Percentiles rank a stretch among this genome's conserved stretches.
phyloP scores from a whole-genome alignment of 2,329 filamentous ascomycete species.

The Fusarium scirpi region DNA sequence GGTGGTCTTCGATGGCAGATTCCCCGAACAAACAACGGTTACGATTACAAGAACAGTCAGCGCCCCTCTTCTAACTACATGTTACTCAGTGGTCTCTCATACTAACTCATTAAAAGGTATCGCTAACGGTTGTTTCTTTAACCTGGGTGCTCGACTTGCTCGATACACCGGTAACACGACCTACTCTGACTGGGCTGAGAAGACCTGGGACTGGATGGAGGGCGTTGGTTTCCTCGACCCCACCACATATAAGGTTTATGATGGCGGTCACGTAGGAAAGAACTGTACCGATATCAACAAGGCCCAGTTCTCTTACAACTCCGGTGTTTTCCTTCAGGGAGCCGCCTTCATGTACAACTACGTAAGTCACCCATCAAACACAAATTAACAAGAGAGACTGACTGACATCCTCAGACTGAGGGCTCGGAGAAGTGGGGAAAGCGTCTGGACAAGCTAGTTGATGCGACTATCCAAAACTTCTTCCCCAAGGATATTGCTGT shows the following conservation, averaged over 20 bases:
- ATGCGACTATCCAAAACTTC: constrained; percentile 58
- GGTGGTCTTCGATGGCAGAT: constrained; percentile 83
- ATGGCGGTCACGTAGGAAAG: constrained; percentile 64
- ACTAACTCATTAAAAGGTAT: constrained; percentile 53
- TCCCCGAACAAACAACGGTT: constrained; percentile 78
- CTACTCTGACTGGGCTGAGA: constrained; percentile 73
- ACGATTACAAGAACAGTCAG: constrained; percentile 76
- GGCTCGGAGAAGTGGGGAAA: constrained; percentile 64
- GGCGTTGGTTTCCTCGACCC: constrained; percentile 69
- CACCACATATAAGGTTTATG: constrained; percentile 69
- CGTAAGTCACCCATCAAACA: constrained; percentile 48
- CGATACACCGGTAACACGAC: constrained; percentile 75
- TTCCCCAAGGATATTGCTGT: constrained; percentile 68
- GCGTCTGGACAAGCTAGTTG: constrained; percentile 57
- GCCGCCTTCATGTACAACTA: constrained; percentile 74
- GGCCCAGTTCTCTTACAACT: constrained; percentile 71
- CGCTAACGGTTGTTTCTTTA: constrained; percentile 73
- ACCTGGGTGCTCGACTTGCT: constrained; percentile 75
- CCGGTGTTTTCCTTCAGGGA: constrained; percentile 68
- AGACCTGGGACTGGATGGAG: constrained; percentile 72
- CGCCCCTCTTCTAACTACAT: background rate
- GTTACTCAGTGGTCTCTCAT: background rate
- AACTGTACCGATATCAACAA: constrained; percentile 68
- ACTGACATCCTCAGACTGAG: constrained; percentile 55
- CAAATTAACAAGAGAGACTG: background rate